These are phyloP conservation scores for Xerocomus amazonicus DNA, from an alignment of 1,284 basidiomycete species.

Conservation along the genomic window DNA sequence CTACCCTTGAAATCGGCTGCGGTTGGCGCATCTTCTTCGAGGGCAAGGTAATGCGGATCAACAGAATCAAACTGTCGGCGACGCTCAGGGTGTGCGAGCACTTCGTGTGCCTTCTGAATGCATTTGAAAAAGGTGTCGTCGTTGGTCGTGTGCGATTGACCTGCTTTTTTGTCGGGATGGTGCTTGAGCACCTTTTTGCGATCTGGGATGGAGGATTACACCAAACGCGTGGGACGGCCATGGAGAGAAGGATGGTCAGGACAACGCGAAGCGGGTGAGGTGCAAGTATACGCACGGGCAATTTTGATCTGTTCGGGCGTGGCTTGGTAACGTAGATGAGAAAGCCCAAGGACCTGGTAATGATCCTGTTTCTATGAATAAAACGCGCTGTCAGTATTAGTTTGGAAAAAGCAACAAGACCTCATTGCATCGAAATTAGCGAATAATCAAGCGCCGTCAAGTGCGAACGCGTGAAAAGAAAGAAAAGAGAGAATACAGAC, in stretches of 20 bases:
- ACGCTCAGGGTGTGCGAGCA: conserved; percentile 83
- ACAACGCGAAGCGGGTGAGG: conserved; percentile 6
- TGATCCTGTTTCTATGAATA: conserved; percentile 88
- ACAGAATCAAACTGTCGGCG: conserved; percentile 97
- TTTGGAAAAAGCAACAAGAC: not conserved
- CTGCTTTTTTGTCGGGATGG: conserved; percentile 98
- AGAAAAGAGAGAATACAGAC: conserved; percentile 14
- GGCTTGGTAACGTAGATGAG: conserved; percentile 85
- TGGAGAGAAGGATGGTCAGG: not conserved
- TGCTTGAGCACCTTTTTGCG: conserved; percentile 99
- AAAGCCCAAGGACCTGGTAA: conserved; percentile 94
- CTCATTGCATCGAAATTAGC: not conserved
- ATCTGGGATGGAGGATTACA: conserved; percentile 46
- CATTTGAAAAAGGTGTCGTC: conserved; percentile 99
- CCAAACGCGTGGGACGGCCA: conserved; percentile 4
- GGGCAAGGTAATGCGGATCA: conserved; percentile 72
- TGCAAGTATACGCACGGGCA: conserved; percentile 68
- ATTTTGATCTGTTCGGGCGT: conserved; percentile 93
- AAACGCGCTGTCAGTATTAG: conserved; percentile 6
- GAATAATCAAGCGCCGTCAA: not conserved
- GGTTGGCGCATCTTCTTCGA: conserved; percentile 78
- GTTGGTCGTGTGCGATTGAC: conserved; percentile 69
- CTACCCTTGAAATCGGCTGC: conserved; percentile 59
- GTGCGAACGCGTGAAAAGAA: no score
- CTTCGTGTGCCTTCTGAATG: conserved; percentile 95